Percentiles rank a stretch among this genome's conserved stretches.
These are phyloP conservation scores for Calonectria hawksworthii DNA, from an alignment of 2,329 filamentous ascomycete genomes.

Conservation along the genomic window DNA sequence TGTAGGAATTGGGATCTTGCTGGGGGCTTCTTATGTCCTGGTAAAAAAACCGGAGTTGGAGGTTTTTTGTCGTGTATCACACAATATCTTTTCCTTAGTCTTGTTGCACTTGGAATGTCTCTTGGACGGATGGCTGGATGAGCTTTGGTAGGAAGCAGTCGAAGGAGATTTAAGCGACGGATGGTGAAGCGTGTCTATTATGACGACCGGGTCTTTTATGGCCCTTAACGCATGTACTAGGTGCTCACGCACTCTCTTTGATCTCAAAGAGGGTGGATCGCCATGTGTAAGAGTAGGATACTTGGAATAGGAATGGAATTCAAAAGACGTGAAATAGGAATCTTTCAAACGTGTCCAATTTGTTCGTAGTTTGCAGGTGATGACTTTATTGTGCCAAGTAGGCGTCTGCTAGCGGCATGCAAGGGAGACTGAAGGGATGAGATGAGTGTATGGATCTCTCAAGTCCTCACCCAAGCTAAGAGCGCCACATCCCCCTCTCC, in stretches of 20 bases:
- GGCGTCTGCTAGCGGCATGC: not conserved
- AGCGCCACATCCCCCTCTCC: not conserved
- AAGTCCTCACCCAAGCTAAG: not conserved
- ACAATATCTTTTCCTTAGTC: slow-evolving; percentile 37
- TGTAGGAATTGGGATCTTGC: slow-evolving; percentile 39
- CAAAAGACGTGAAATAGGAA: slow-evolving; percentile 16
- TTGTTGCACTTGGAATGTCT: slow-evolving; percentile 41
- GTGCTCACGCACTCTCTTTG: slow-evolving; percentile 12
- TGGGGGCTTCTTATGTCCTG: slow-evolving; percentile 42
- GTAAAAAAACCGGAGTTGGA: slow-evolving; percentile 45
- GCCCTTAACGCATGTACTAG: slow-evolving; percentile 25
- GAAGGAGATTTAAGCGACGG: slow-evolving; percentile 20
- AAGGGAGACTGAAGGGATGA: not conserved
- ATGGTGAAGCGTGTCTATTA: slow-evolving; percentile 30
- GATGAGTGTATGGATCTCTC: not conserved
- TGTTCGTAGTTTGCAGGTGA: not conserved
- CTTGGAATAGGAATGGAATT: slow-evolving; percentile 26
- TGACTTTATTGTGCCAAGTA: not conserved
- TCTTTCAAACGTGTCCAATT: slow-evolving; percentile 15
- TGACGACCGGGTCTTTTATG: slow-evolving; percentile 32
- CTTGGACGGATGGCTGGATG: slow-evolving; percentile 36
- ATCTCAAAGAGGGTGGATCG: slow-evolving; percentile 19
- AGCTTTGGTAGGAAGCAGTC: slow-evolving; percentile 20
- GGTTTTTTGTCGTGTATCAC: slow-evolving; percentile 35
- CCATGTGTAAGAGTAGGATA: slow-evolving; percentile 25